Base-by-base conservation (phyloP, 225 moss, liverwort and hornwort genomes). In the Neckera pumila region DNA sequence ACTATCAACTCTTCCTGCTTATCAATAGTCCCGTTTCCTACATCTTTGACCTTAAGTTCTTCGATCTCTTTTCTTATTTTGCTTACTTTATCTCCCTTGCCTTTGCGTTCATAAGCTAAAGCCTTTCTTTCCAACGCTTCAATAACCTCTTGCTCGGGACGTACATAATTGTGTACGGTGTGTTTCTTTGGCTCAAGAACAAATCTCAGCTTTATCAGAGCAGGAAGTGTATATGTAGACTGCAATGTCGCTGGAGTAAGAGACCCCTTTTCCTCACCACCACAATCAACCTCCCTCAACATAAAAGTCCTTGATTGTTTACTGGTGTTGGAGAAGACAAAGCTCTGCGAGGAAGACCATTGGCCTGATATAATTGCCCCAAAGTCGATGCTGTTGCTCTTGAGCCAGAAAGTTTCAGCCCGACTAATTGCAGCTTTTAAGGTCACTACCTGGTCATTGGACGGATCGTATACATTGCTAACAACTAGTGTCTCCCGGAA, bases 341-440 rank as follows among this genome's bases (percentile, higher is more conserved):
- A 90, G 86, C 91, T 93, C 84, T 97, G 95, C 42, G 93, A 92
- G 87, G 88, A 90, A 80, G 96, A 97, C 97, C 96, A 97, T 80
- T 93, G 95, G 75, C 95, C 96, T 45, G 93, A 91, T 57, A 89
- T 83, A 88, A 96, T 91, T 73, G 90, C 94, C 89, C 96, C 97
- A 90, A 97, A 96, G 89, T 96, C 95, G 74, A 97, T 95, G 87
- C 72, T 92, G 90, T 93, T 93, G 71, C 93, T 95, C 89, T 95
- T 96, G 26, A 97, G 94, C 95, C 95, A 94, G 86, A 96, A 97
- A 78, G 97, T 97, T 89, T 97, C 97, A 89, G 96, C 97, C 64
- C 97, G 95, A 87, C 93, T 96, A 71, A 97, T 97, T 33, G 92
- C 87, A 79, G 97, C 97, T 92, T 97, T 97, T 49, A 97, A 93